Evolutionary conservation across 306 rosid species (phyloP), one percentile per base, ranked within the genome.

Genomic region (Glycyrrhiza uralensis): DNA sequence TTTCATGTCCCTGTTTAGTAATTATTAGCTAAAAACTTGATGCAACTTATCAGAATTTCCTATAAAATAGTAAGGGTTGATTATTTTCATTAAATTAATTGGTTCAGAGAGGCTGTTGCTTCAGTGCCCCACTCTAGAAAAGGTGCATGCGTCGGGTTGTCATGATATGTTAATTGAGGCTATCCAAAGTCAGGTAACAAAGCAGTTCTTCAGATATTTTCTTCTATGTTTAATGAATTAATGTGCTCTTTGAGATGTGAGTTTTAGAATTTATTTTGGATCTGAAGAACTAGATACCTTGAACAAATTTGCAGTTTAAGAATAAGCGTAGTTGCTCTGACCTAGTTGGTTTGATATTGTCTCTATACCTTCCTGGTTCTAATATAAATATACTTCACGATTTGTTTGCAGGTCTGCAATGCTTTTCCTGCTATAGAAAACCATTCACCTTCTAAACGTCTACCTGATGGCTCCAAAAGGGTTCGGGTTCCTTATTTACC

Each of bases 381-480:
- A 38, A 54, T 52, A 71, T 57, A n/a, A 36, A 10, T 52, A 57
- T 76, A 33, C 70, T 57, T 33, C 22, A 42, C n/a, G 4, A 62
- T 59, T 18, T 77, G 50, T 33, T 71, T 70, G 81, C 82, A 94
- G 99, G 90, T 95, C 72, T 26, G 76, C 47, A 77, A 65, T 76
- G 73, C 75, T 44, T 30, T 15, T 45, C 56, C 72, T n/a, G 65
- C 75, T 1, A 65, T 44, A 80, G 96, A 89, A 52, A 89, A 76
- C 66, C 64, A 72, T 23, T 80, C 92, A 28, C 90, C 93, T 30
- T 83, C 85, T 74, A 94, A 89, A 81, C 97, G 94, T 35, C 81
- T 91, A 54, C 95, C 92, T 54, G 96, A 88, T 86, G 96, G 99
- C 73, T 94, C 97, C 44, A 94, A 94, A 79, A 88, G 99, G 81